Base-by-base conservation (phyloP, 306 rosid genomes). In the Ormosia semicastrata region DNA sequence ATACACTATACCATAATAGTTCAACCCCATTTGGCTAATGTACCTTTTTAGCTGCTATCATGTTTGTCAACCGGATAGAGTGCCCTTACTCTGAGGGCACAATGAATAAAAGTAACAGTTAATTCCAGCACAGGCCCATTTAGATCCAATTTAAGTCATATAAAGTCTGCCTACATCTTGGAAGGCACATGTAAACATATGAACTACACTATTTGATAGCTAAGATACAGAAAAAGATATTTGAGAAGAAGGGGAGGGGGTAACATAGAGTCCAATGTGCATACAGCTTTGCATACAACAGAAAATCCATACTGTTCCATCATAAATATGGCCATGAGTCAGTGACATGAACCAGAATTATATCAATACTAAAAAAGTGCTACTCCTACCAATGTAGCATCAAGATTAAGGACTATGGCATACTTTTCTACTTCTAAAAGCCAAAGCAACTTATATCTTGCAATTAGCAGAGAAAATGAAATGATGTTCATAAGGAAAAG, bases 1-100 rank as follows among this genome's bases (percentile, higher is more conserved):
- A 87, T 66, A 17, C 40, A 24, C 34, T 58, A 14, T 50, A 76
- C 29, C 12, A 11, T 69, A 62, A 56, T 53, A 74, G 65, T 66
- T 76, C 17, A 5, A 64, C 8, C 66, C 39, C 12, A 71, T 68
- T 32, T 43, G 39, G 81, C 62, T 56, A 47, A 56, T 73, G 69
- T 89, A 89, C 97, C 98, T 86, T 91, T 81, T 91, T 95, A 4
- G 83, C 81, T 39, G 91, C 77, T 76, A 81, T 58, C 71, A 43
- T 81, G 56, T 84, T 92, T 15, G 85, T 65, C 84, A 90, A 79
- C 79, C 79, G 85, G 62, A 67, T 39, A 79, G 88, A 82, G 63
- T 36, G 83, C 71, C 84, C 90, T 75, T 82, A 83, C 82, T 89
- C 97, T 90, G 89, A 44, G 63, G 77, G 53, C 24, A 88, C 71